Conservation (phyloP, 305 asterid species). For the Fraxinus paxiana region DNA sequence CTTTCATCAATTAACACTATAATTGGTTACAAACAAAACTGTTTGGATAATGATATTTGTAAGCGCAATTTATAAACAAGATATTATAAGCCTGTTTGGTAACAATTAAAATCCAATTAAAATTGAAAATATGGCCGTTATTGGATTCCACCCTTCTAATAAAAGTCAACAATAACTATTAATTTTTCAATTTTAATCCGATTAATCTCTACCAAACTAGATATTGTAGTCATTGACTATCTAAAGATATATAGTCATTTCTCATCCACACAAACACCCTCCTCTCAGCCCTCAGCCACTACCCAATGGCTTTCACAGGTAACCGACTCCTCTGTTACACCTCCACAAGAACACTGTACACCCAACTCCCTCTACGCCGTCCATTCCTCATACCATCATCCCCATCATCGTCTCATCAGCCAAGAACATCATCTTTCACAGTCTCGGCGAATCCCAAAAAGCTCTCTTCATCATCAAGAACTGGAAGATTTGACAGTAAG, state of each 20-base stretch:
- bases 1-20: no score
- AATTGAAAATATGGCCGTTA: no score
- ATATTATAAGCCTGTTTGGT: no score
- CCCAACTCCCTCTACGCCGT: constrained; percentile 30
- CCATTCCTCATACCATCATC: constrained; percentile 28
- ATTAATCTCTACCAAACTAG: no score
- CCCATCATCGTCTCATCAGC: constrained; percentile 34
- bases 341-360: constrained; percentile 32
- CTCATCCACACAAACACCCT: background rate
- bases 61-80: background rate
- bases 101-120: no score
- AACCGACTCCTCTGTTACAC: constrained; percentile 44
- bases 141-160: no score
- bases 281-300: background rate
- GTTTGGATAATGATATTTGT: background rate
- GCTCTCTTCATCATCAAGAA: constrained; percentile 41
- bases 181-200: no score
- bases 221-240: no score
- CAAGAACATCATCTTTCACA: constrained; percentile 30
- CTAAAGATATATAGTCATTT: background rate
- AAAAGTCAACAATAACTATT: no score
- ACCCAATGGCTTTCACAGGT: constrained; percentile 59
- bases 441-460: constrained; percentile 69
- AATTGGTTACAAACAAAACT: background rate
- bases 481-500: constrained; percentile 73